Evolutionary conservation across 2,329 filamentous ascomycete species (phyloP).

Genomic region (Xylaria sp.): DNA sequence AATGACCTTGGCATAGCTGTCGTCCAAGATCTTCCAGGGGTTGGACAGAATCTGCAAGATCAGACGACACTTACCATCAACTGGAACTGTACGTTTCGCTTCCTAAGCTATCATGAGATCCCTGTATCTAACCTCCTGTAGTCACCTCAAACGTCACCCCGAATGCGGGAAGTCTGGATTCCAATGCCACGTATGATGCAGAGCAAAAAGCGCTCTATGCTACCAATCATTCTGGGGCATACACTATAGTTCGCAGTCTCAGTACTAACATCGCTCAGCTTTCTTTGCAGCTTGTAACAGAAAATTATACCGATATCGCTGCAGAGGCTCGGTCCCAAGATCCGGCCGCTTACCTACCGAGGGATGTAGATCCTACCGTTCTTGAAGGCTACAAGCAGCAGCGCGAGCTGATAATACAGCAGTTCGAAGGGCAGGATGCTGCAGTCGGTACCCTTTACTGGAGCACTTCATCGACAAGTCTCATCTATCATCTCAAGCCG

Average conservation of each 20-base stretch:
- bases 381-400: constrained; percentile 47
- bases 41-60: constrained; percentile 55
- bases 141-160: constrained; percentile 36
- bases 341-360: constrained; percentile 43
- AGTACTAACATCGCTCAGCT: constrained; percentile 31
- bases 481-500: constrained; percentile 46
- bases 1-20: constrained; percentile 46
- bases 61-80: constrained; percentile 28
- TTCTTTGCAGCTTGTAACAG: constrained; percentile 43
- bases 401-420: constrained; percentile 39
- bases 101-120: not conserved
- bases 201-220: constrained; percentile 43
- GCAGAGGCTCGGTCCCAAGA: constrained; percentile 41
- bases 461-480: constrained; percentile 37
- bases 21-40: constrained; percentile 52
- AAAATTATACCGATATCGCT: constrained; percentile 38
- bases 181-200: constrained; percentile 43
- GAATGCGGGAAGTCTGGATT: constrained; percentile 38
- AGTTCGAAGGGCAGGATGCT: constrained; percentile 33
- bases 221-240: constrained; percentile 18
- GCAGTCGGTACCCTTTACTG: constrained; percentile 40
- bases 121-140: constrained; percentile 20
- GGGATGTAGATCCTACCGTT: constrained; percentile 43
- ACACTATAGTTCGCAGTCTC: constrained; percentile 21
- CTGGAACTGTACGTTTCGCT: constrained; percentile 29